These are phyloP conservation scores for Phytopythium litorale DNA, from an alignment of 352 stramenopile genomes.

Conservation along the genomic window DNA sequence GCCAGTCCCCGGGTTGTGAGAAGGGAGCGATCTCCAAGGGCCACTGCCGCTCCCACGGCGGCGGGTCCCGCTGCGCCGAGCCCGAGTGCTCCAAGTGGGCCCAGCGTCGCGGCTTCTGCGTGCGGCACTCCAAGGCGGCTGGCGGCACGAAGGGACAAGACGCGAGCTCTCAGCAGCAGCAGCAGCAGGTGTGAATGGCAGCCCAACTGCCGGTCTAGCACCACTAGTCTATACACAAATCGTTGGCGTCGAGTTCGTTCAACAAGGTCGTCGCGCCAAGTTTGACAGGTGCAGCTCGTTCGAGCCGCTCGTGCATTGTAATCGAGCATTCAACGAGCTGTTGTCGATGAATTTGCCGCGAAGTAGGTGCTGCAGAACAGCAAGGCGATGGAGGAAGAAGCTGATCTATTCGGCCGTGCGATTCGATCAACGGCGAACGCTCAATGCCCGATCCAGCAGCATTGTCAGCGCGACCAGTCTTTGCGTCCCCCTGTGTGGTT, in stretches of 20 bases:
- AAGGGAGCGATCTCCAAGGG: conserved; percentile 87
- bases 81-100: conserved; percentile 69
- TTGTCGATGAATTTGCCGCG: no score
- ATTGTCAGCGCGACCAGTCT: no score
- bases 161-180: conserved; percentile 5
- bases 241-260: background rate
- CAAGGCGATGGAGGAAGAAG: background rate
- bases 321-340: background rate
- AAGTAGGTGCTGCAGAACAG: background rate
- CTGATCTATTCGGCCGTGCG: background rate
- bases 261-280: no score
- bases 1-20: conserved; percentile 65
- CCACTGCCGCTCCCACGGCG: conserved; percentile 78
- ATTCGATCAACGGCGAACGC: background rate
- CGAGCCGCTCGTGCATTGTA: no score
- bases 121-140: conserved; percentile 60
- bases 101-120: conserved; percentile 68
- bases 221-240: background rate
- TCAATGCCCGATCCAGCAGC: background rate
- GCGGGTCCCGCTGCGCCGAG: conserved; percentile 71
- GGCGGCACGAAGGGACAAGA: conserved; percentile 8
- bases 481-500: no score
- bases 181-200: background rate
- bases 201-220: background rate
- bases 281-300: no score